phyloP scores from a whole-genome alignment of 441 rosid species.

The Oxalis stricta region DNA sequence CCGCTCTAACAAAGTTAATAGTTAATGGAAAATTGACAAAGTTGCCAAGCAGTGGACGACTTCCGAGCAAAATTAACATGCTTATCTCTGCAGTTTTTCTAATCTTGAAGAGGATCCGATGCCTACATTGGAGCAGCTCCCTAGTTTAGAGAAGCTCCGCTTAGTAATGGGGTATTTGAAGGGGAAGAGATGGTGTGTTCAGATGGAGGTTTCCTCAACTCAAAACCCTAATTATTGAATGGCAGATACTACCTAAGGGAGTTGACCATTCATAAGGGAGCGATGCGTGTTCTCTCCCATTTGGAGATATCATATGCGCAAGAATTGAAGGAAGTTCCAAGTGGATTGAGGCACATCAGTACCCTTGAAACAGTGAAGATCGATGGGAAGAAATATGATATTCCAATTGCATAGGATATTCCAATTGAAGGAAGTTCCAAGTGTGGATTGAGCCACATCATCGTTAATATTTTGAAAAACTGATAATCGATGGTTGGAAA shows the following conservation, averaged over 20 bases:
- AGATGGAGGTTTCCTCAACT: not conserved
- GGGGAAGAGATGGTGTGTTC: not conserved
- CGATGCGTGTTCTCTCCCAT: not conserved
- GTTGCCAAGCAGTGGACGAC: conserved; percentile 13
- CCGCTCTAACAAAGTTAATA: conserved; percentile 20
- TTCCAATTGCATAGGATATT: no score
- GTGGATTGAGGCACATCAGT: no score
- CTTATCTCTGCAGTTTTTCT: conserved; percentile 20
- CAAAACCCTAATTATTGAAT: not conserved
- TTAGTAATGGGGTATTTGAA: rapidly evolving
- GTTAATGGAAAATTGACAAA: conserved; percentile 16
- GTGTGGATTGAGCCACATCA: no score
- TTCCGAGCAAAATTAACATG: conserved; percentile 17
- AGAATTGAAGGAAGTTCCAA: no score
- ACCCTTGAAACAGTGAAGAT: no score
- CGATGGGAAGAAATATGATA: no score
- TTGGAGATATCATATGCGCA: not conserved
- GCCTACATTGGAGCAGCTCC: not conserved
- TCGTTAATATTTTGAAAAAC: no score
- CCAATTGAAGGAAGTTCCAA: no score
- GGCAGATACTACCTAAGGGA: not conserved
- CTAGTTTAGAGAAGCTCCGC: not conserved
- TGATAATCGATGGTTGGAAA: no score
- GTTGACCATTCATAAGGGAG: not conserved
- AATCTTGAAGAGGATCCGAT: conserved; percentile 3